These are phyloP conservation scores for Aspergillus kassunensis DNA, from an alignment of 495 filamentous ascomycete species.

Conservation along the genomic window DNA sequence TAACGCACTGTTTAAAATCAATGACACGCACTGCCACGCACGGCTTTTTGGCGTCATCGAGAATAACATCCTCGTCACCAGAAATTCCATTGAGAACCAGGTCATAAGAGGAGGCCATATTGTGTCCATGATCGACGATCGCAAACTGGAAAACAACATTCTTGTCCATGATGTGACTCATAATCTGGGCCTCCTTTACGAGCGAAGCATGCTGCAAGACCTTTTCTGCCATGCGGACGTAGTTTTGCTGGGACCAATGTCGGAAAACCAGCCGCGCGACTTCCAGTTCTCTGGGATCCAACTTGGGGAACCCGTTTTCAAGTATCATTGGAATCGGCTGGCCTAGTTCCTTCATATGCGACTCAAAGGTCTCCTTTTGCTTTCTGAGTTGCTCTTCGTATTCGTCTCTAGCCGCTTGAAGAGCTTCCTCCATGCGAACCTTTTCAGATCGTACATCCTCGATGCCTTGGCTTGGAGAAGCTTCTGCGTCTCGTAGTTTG, in stretches of 20 bases:
- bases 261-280: constrained; percentile 60
- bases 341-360: constrained; percentile 57
- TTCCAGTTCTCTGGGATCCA: constrained; percentile 65
- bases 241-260: constrained; percentile 81
- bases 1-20: constrained; percentile 81
- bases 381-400: constrained; percentile 76
- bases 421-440: constrained; percentile 77
- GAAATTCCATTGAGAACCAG: constrained; percentile 90
- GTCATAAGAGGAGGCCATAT: constrained; percentile 89
- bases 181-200: constrained; percentile 93
- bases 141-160: constrained; percentile 93
- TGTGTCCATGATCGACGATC: constrained; percentile 82
- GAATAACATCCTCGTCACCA: constrained; percentile 77
- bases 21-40: constrained; percentile 89
- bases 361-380: constrained; percentile 75
- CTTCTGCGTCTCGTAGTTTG: constrained; percentile 73
- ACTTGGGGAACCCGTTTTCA: constrained; percentile 52
- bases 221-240: constrained; percentile 92
- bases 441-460: constrained; percentile 84
- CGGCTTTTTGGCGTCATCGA: constrained; percentile 81
- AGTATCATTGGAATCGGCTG: constrained; percentile 46
- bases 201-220: constrained; percentile 81
- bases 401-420: constrained; percentile 74
- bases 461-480: constrained; percentile 68
- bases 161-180: constrained; percentile 96